These are phyloP conservation scores for Neopestalotiopsis clavispora DNA, from an alignment of 2,329 filamentous ascomycete genomes.

Conservation along the genomic window DNA sequence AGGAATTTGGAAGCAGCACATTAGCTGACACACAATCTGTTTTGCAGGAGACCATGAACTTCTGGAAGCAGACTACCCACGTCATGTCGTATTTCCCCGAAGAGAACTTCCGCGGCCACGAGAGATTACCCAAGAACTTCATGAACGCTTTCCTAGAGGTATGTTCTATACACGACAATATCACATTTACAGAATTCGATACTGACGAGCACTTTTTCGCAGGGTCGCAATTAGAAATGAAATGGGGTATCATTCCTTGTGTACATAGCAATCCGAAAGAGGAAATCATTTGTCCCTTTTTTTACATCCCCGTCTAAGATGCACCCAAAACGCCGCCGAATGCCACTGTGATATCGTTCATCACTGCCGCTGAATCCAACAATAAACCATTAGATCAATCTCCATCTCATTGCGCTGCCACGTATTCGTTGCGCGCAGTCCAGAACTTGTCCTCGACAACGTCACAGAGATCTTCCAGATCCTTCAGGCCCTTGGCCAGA, in stretches of 20 bases:
- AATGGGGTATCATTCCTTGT: constrained; percentile 35
- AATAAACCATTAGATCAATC: neutral
- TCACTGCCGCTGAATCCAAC: neutral
- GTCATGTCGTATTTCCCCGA: constrained; percentile 96
- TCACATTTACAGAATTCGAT: neutral
- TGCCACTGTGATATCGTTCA: constrained; percentile 10
- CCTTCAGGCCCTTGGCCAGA: constrained; percentile 85
- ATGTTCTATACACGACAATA: constrained; percentile 34
- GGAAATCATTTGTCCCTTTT: constrained; percentile 35
- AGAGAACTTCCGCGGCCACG: constrained; percentile 77
- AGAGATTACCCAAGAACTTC: constrained; percentile 85
- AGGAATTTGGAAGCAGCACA: constrained; percentile 17
- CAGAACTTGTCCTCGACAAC: constrained; percentile 92
- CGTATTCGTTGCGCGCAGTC: constrained; percentile 67
- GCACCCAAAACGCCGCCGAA: constrained; percentile 35
- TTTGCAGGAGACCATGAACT: constrained; percentile 92
- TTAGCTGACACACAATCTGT: constrained; percentile 8
- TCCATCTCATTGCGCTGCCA: constrained; percentile 20
- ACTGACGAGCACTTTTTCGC: constrained; percentile 16
- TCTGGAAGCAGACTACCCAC: constrained; percentile 96
- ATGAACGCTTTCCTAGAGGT: constrained; percentile 96
- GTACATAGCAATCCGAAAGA: constrained; percentile 42
- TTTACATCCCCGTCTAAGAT: constrained; percentile 29
- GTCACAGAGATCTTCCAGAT: constrained; percentile 91
- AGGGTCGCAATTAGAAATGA: constrained; percentile 61